phyloP scores from a whole-genome alignment of 2,329 filamentous ascomycete species.

The Didymella lethalis region DNA sequence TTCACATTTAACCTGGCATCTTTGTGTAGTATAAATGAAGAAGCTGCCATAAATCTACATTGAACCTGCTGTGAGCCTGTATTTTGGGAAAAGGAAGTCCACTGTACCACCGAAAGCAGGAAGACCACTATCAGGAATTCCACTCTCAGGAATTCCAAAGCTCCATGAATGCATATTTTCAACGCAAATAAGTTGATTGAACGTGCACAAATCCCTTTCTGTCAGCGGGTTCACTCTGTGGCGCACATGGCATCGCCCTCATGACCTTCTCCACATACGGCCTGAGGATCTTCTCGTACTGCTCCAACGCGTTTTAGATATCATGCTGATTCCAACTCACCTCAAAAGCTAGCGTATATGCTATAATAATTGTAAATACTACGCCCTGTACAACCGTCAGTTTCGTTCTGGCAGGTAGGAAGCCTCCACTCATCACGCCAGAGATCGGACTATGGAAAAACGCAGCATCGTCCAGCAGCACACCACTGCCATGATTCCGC shows the following conservation, averaged over 20 bases:
- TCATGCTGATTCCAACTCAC: slow-evolving; percentile 33
- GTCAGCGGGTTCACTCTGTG: slow-evolving; percentile 39
- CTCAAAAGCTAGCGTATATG: slow-evolving; percentile 52
- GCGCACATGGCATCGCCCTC: slow-evolving; percentile 35
- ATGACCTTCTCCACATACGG: slow-evolving; percentile 37
- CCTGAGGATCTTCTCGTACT: slow-evolving; percentile 32
- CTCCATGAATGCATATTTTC: slow-evolving; percentile 18
- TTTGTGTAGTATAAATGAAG: neutral
- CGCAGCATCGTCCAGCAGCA: slow-evolving; percentile 51
- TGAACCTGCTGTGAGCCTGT: slow-evolving; percentile 3
- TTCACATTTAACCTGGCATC: neutral
- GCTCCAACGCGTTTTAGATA: slow-evolving; percentile 32
- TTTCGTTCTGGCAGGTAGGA: neutral
- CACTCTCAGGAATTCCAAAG: slow-evolving; percentile 24
- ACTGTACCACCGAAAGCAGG: slow-evolving; percentile 29
- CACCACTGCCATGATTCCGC: slow-evolving; percentile 48
- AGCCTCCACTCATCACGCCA: slow-evolving; percentile 29
- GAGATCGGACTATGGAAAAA: slow-evolving; percentile 49
- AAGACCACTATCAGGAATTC: slow-evolving; percentile 22
- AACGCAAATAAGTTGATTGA: slow-evolving; percentile 29
- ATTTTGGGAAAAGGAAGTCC: slow-evolving; percentile 26
- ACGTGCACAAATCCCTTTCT: slow-evolving; percentile 30
- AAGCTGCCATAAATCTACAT: neutral
- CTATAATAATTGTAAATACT: slow-evolving; percentile 49
- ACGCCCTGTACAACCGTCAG: slow-evolving; percentile 28